These are phyloP conservation scores for Lentinula raphanica DNA, from an alignment of 768 basidiomycete genomes.

Conservation along the genomic window DNA sequence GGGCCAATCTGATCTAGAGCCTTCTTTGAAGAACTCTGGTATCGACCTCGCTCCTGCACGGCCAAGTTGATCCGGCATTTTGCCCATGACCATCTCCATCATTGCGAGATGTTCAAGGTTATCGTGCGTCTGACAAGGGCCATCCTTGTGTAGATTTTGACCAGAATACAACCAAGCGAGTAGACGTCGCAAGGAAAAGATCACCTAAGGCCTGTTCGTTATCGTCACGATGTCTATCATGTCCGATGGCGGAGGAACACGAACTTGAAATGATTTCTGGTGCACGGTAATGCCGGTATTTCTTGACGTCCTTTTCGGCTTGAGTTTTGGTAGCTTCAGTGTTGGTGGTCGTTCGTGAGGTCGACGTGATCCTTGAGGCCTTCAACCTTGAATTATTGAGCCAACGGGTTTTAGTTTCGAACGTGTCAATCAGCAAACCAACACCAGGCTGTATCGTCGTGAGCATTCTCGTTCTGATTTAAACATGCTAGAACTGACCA, in stretches of 20 bases:
- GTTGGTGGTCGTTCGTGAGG: too few relatives aligned
- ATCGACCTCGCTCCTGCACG: slow-evolving; percentile 72
- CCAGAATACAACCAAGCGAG: slow-evolving; percentile 96
- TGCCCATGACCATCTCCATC: slow-evolving; percentile 99
- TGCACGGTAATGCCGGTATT: slow-evolving; percentile 94
- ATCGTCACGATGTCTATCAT: slow-evolving; percentile 11
- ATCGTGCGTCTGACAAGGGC: slow-evolving; percentile 99
- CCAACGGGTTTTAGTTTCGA: too few relatives aligned
- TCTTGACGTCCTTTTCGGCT: too few relatives aligned
- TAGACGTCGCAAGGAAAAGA: slow-evolving; percentile 98
- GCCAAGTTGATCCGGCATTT: slow-evolving; percentile 87
- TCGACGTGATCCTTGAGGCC: too few relatives aligned
- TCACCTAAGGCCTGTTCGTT: slow-evolving; percentile 81
- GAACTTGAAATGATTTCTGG: slow-evolving; percentile 97
- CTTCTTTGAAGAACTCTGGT: slow-evolving; percentile 91
- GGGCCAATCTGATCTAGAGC: slow-evolving; percentile 85
- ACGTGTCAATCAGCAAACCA: too few relatives aligned
- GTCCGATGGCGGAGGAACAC: slow-evolving; percentile 16
- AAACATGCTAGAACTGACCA: too few relatives aligned
- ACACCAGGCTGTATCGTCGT: too few relatives aligned
- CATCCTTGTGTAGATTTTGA: slow-evolving; percentile 98
- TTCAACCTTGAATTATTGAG: too few relatives aligned
- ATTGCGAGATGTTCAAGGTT: slow-evolving; percentile 98
- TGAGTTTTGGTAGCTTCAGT: too few relatives aligned
- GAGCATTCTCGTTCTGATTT: too few relatives aligned